Base-by-base conservation (phyloP, 345 rosid species). In the Isatis tinctoria region DNA sequence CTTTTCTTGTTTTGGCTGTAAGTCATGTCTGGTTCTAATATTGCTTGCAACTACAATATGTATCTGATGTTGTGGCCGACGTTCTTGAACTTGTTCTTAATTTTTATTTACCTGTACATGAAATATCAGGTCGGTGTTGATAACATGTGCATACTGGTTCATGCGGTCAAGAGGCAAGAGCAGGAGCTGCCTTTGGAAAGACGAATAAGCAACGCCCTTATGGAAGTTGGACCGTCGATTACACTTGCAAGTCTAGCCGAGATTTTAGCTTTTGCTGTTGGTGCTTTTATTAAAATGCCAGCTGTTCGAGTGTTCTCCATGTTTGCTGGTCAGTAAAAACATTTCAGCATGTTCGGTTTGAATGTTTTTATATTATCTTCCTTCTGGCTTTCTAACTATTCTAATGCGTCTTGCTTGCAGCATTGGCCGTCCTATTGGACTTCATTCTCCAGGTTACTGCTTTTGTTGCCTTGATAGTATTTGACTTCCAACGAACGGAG, bases 201-300 rank as follows among this genome's bases (percentile, higher is more conserved):
- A 73, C 81, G 92, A 72, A 82, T 91, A 75, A 91, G 98, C 90
- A 86, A 91, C 74, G 97, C 97, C 44, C 97, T 94, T 33, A 93
- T 91, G 73, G 98, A 91, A 82, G 98, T 92, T 81, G 98, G 98
- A 56, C 98, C 98, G 75, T 94, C 97, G 24, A 94, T 94, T 63
- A 94, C 98, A 49, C 97, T 94, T 75, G 98, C 98, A 73, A 94
- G 97, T 84, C 80, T 91, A 69, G 83, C 97, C 10, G 98, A 94
- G 79, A 93, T 91, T 76, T 71, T 90, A 78, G 98, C 96, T 64
- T 94, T 94, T 86, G 97, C 98, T 36, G 97, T 90, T 79, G 98
- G 97, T 74, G 90, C 87, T 82, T 94, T 88, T 73, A 90, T 90
- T 26, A 93, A 93, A 35, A 94, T 94, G 98, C 98, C 98, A 39